Evolutionary conservation across 2,329 filamentous ascomycete genomes (phyloP).

Genomic region (Hymenoscyphus salicellus): DNA sequence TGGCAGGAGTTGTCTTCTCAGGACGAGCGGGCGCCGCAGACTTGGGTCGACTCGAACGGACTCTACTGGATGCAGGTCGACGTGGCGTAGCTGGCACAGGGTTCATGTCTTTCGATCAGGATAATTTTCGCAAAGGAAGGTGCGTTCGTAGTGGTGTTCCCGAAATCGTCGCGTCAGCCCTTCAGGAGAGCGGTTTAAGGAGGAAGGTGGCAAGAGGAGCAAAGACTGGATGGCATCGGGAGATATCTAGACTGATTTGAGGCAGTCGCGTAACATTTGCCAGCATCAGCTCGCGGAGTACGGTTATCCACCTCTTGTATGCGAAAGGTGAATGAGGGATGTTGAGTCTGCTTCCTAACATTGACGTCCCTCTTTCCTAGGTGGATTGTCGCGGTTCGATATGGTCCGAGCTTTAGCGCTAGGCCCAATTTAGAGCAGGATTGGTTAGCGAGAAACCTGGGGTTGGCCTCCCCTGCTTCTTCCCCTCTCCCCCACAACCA

Average conservation of each 20-base stretch:
- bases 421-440: not conserved
- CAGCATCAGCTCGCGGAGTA: constrained; percentile 3
- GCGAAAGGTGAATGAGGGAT: not conserved
- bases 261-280: constrained; percentile 17
- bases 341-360: not conserved
- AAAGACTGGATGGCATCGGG: constrained; percentile 25
- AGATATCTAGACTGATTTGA: constrained; percentile 4
- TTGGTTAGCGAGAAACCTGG: not conserved
- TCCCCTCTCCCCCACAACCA: not conserved
- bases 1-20: constrained; percentile 27
- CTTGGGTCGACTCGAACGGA: constrained; percentile 28
- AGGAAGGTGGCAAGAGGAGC: constrained; percentile 21
- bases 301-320: not conserved
- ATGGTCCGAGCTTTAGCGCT: not conserved
- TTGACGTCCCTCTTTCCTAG: constrained; percentile 3
- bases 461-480: not conserved
- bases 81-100: constrained; percentile 28
- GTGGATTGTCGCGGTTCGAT: not conserved
- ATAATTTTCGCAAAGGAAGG: not conserved
- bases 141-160: constrained; percentile 11
- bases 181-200: constrained; percentile 14
- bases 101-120: constrained; percentile 19
- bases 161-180: constrained; percentile 22
- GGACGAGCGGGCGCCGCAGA: constrained; percentile 24
- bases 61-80: constrained; percentile 29